A percentile compares a stretch with the other conserved stretches of the same genome.
phyloP scores from a whole-genome alignment of 164 flowering plant species.

The Vitis cinerea region DNA sequence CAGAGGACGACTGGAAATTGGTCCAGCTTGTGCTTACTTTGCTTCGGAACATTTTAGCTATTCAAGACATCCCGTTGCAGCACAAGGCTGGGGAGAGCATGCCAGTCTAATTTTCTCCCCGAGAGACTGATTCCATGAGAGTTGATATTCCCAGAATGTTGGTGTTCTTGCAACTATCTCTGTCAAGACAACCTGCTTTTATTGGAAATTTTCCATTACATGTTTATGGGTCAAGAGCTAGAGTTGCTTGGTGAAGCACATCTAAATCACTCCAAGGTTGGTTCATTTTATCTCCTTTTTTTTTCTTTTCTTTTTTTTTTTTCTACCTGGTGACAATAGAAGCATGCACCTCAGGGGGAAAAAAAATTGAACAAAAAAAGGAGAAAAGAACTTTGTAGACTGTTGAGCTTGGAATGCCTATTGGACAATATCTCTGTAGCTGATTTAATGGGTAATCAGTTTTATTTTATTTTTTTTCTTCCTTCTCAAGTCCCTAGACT shows the following conservation, averaged over 20 bases:
- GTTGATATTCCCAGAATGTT: slow-evolving; percentile 71
- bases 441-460: background rate
- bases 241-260: slow-evolving; percentile 60
- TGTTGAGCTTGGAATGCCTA: background rate
- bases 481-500: background rate
- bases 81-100: slow-evolving; percentile 67
- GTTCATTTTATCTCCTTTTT: background rate
- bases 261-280: slow-evolving; percentile 53
- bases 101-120: slow-evolving; percentile 54
- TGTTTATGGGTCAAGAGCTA: slow-evolving; percentile 78
- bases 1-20: slow-evolving; percentile 98
- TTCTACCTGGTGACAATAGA: background rate
- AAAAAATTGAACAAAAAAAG: background rate
- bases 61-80: slow-evolving; percentile 70
- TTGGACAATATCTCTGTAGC: background rate
- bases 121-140: slow-evolving; percentile 85
- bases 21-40: slow-evolving; percentile 90
- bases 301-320: too few relatives aligned
- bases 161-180: slow-evolving; percentile 57
- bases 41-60: slow-evolving; percentile 79
- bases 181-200: slow-evolving; percentile 86
- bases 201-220: slow-evolving; percentile 71
- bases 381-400: background rate
- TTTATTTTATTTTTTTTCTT: too few relatives aligned
- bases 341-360: background rate